Percentiles rank a stretch among this genome's conserved stretches.
These are phyloP conservation scores for Saksenaea vasiformis DNA, from an alignment of 371 early-diverging fungal species.

Conservation along the genomic window DNA sequence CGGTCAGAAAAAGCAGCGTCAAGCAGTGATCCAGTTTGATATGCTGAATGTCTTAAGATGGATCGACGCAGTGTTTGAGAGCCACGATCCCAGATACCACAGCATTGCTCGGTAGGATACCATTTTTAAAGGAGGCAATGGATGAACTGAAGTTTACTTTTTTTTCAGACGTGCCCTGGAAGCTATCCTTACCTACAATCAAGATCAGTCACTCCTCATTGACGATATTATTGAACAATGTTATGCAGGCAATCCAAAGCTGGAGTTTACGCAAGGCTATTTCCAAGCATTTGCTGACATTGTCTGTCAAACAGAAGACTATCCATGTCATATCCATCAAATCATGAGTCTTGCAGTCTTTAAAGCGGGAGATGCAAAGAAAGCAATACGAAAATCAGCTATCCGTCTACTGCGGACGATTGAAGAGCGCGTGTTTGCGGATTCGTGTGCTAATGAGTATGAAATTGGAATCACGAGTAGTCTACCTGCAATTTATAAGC, in stretches of 20 bases:
- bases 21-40: slow-evolving; percentile 59
- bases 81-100: slow-evolving; percentile 54
- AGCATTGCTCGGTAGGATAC: slow-evolving; percentile 40
- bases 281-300: slow-evolving; percentile 77
- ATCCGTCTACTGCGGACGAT: slow-evolving; percentile 74
- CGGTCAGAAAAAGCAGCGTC: slow-evolving; percentile 62
- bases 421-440: slow-evolving; percentile 68
- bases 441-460: slow-evolving; percentile 65
- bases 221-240: slow-evolving; percentile 73
- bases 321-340: slow-evolving; percentile 63
- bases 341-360: slow-evolving; percentile 80
- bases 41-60: slow-evolving; percentile 58
- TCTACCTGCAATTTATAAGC: slow-evolving; percentile 81
- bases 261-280: slow-evolving; percentile 70
- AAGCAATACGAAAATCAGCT: slow-evolving; percentile 76
- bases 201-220: slow-evolving; percentile 62
- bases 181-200: slow-evolving; percentile 72
- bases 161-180: slow-evolving; percentile 56
- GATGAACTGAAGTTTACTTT: neutral
- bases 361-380: slow-evolving; percentile 78
- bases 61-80: slow-evolving; percentile 72
- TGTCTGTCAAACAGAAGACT: slow-evolving; percentile 55
- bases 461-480: slow-evolving; percentile 78
- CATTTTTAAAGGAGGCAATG: neutral
- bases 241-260: slow-evolving; percentile 69